Conservation (phyloP, 371 early-diverging fungal genomes). For the Smittium mucronatum region DNA sequence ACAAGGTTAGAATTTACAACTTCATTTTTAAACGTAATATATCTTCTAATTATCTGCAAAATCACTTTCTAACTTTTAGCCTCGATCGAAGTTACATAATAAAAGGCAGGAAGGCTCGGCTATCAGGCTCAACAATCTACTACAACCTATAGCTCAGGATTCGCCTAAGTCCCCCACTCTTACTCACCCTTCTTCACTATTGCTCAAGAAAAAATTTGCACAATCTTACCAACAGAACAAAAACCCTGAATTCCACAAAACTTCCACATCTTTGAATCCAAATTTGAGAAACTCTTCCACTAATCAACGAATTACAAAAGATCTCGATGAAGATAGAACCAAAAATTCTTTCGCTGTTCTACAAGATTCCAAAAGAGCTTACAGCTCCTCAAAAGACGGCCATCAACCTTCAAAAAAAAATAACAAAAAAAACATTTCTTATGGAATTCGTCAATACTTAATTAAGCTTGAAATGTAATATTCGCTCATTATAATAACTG, state of each 20-base stretch:
- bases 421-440: not conserved
- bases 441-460: not conserved
- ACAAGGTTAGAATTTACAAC: too few relatives aligned
- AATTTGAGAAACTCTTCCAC: too few relatives aligned
- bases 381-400: not conserved
- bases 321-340: too few relatives aligned
- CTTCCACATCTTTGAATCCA: not conserved
- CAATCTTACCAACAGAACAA: conserved; percentile 1
- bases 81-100: not conserved
- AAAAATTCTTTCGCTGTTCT: not conserved
- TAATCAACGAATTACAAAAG: too few relatives aligned
- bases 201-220: conserved; percentile 3
- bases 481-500: not conserved
- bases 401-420: not conserved
- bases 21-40: too few relatives aligned
- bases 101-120: not conserved
- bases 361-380: not conserved
- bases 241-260: not conserved
- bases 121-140: not conserved
- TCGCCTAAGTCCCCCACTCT: not conserved
- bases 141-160: not conserved
- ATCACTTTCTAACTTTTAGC: not conserved
- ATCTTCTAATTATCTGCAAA: too few relatives aligned
- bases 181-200: not conserved
- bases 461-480: conserved; percentile 3